These are phyloP conservation scores for Prunus davidiana DNA, from an alignment of 306 rosid species.

Conservation along the genomic window DNA sequence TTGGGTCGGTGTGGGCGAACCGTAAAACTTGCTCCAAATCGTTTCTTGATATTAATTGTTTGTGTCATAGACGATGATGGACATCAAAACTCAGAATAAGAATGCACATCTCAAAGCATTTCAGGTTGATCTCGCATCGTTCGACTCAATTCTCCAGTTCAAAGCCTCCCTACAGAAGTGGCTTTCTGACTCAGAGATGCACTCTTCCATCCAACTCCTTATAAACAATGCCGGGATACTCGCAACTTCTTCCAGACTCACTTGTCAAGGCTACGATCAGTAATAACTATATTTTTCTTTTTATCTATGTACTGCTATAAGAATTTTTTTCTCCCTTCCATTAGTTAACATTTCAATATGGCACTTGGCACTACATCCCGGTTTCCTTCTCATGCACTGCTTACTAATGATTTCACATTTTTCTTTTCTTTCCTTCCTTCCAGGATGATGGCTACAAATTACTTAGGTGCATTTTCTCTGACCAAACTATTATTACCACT, in stretches of 20 bases:
- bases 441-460: constrained; percentile 88
- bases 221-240: constrained; percentile 90
- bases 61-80: constrained; percentile 51
- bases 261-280: constrained; percentile 80
- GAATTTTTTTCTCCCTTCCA: not conserved
- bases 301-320: not conserved
- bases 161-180: constrained; percentile 59
- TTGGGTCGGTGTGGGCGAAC: not conserved
- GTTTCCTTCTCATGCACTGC: not conserved
- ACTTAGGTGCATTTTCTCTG: constrained; percentile 70
- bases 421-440: not conserved
- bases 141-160: constrained; percentile 54
- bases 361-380: not conserved
- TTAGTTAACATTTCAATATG: not conserved
- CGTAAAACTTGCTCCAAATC: too few species aligned
- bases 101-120: constrained; percentile 63
- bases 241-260: constrained; percentile 72
- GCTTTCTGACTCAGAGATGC: constrained; percentile 69
- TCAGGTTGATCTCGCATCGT: constrained; percentile 65
- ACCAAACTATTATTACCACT: constrained; percentile 67
- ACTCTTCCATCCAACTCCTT: constrained; percentile 73
- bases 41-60: constrained; percentile 20
- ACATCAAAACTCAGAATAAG: constrained; percentile 53
- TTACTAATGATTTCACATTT: not conserved
- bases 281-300: constrained; percentile 34